Evolutionary conservation across 1,284 basidiomycete genomes (phyloP).

Genomic region (Malassezia restricta): DNA sequence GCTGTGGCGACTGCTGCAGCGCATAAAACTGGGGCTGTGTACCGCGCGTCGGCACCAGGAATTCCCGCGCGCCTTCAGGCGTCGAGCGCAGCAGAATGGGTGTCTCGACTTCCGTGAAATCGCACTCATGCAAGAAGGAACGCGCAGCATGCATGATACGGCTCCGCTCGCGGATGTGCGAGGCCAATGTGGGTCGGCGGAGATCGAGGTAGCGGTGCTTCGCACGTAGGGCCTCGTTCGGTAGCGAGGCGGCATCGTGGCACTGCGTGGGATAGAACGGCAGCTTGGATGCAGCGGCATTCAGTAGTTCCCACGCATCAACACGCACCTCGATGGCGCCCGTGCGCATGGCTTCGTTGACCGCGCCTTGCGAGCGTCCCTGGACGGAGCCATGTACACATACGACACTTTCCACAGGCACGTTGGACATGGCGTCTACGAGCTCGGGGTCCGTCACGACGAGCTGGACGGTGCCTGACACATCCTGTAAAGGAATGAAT

Average conservation of each 20-base stretch:
- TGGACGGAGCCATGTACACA: slow-evolving; percentile 20
- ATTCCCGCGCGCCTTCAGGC: slow-evolving; percentile 86
- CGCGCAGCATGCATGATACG: slow-evolving; percentile 66
- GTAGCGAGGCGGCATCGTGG: slow-evolving; percentile 42
- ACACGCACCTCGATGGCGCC: slow-evolving; percentile 72
- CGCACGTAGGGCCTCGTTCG: slow-evolving; percentile 71
- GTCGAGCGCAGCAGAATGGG: slow-evolving; percentile 82
- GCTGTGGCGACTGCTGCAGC: slow-evolving; percentile 84
- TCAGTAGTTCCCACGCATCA: slow-evolving; percentile 60
- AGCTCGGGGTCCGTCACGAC: slow-evolving; percentile 15
- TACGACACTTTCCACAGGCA: slow-evolving; percentile 28
- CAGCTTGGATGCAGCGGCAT: slow-evolving; percentile 58
- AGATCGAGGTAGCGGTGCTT: slow-evolving; percentile 79
- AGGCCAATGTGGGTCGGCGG: slow-evolving; percentile 59
- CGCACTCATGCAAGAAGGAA: slow-evolving; percentile 60
- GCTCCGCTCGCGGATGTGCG: slow-evolving; percentile 68
- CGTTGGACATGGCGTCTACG: slow-evolving; percentile 53
- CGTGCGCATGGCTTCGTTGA: slow-evolving; percentile 42
- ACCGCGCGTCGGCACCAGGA: slow-evolving; percentile 72
- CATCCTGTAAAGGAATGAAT: slow-evolving; percentile 69
- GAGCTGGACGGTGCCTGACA: slow-evolving; percentile 64
- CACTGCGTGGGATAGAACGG: slow-evolving; percentile 70
- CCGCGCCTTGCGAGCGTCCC: slow-evolving; percentile 19
- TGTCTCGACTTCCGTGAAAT: slow-evolving; percentile 82
- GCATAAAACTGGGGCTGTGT: slow-evolving; percentile 64